A percentile compares a stretch with the other conserved stretches of the same genome.
Conservation (phyloP, 2,329 filamentous ascomycete genomes). For the Aspergillus phoenicis region DNA sequence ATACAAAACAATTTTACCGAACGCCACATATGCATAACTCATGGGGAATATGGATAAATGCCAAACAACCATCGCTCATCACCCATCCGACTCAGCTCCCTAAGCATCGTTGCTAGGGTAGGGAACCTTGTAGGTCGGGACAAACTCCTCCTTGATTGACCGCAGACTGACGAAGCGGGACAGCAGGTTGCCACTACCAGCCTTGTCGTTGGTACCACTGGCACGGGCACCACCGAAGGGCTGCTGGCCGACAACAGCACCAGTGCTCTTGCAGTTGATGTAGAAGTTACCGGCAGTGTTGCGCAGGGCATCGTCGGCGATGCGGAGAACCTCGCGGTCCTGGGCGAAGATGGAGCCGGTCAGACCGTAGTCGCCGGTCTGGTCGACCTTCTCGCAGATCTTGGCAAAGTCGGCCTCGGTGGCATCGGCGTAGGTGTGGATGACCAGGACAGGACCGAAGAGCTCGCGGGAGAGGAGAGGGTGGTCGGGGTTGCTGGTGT, state of each 20-base stretch:
- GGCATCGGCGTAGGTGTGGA: conserved; percentile 77
- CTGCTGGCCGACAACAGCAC: conserved; percentile 73
- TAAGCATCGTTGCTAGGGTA: conserved; percentile 68
- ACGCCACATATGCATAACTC: not conserved
- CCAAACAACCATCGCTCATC: not conserved
- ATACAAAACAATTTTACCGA: not conserved
- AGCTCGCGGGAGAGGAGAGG: conserved; percentile 75
- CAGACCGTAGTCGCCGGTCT: conserved; percentile 45
- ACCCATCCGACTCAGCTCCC: not conserved
- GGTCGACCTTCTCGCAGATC: conserved; percentile 56
- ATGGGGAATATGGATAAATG: not conserved
- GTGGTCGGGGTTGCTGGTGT: conserved; percentile 72
- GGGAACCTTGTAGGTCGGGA: conserved; percentile 61
- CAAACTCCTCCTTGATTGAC: conserved; percentile 76
- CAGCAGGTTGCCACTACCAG: conserved; percentile 65
- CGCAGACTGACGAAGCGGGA: conserved; percentile 68
- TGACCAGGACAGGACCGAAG: conserved; percentile 75
- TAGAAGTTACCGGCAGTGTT: conserved; percentile 47
- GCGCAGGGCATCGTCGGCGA: conserved; percentile 41
- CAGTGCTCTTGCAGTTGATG: conserved; percentile 57
- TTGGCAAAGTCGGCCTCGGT: conserved; percentile 59
- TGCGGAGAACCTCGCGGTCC: conserved; percentile 38
- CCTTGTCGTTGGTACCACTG: conserved; percentile 75
- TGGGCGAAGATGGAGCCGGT: conserved; percentile 48
- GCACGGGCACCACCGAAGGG: conserved; percentile 69